phyloP scores from a whole-genome alignment of 768 basidiomycete species.

The Trametes sanguinea region DNA sequence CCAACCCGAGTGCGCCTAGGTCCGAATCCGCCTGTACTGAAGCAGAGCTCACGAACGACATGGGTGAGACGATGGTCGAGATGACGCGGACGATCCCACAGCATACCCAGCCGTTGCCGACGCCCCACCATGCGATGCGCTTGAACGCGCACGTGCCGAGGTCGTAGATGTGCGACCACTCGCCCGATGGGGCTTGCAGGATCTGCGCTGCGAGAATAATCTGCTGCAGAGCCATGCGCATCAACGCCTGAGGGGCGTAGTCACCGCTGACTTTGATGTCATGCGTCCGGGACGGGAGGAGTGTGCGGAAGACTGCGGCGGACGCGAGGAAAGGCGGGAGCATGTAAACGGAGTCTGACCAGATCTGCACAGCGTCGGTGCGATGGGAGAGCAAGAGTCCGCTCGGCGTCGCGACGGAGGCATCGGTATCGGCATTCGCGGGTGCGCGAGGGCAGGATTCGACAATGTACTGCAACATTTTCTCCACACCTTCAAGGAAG shows the following conservation, averaged over 20 bases:
- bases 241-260: background rate
- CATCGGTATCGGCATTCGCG: background rate
- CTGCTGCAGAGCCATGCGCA: conserved; percentile 19
- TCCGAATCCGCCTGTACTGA: background rate
- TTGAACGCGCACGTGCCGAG: conserved; percentile 17
- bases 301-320: conserved; percentile 2
- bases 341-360: conserved; percentile 29
- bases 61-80: conserved; percentile 2
- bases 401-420: background rate
- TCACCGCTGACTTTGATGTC: background rate
- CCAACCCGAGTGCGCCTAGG: background rate
- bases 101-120: conserved; percentile 32
- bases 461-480: conserved; percentile 24
- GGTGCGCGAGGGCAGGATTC: conserved; percentile 21
- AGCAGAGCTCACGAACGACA: background rate
- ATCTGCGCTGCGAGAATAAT: conserved; percentile 21
- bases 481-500: conserved; percentile 11
- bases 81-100: conserved; percentile 27
- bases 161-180: conserved; percentile 28
- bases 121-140: conserved; percentile 27
- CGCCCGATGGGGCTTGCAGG: conserved; percentile 20
- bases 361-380: conserved; percentile 22
- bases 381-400: conserved; percentile 22
- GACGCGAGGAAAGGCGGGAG: conserved; percentile 24
- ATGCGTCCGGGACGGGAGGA: too few species aligned